Evolutionary conservation across 2,329 filamentous ascomycete species (phyloP), one percentile per base, ranked within the genome.

Genomic region (Onygenales sp.): DNA sequence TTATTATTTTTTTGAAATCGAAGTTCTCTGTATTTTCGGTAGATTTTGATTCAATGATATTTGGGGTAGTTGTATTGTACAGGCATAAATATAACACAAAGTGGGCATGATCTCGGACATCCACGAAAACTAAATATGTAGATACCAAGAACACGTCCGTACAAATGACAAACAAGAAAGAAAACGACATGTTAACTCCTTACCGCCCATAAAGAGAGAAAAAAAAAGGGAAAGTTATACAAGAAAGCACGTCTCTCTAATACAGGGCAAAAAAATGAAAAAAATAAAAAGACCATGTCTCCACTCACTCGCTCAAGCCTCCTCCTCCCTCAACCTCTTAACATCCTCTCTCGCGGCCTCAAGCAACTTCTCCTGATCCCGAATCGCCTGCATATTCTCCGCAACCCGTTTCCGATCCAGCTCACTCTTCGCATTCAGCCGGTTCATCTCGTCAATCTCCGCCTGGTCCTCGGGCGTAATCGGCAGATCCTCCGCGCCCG

Each of bases 401-500:
- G 62, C 62, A 47, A 74, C 67, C 21, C 68, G 64, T 56, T 63
- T 55, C 34, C 69, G 63, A 61, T 76, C 73, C 51, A 64, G 58
- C n/a, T 68, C 65, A 42, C 69, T 64, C 58, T 67, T 63, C 44
- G 61, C 60, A 17, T 61, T 59, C 59, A 71, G 63, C 54, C 65
- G 61, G 31, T 67, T 64, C 49, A 70, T 59, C 54, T 68, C 63
- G 54, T 67, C 59, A 53, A 69, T 52, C 52, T 73, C 64, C 11
- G 61, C 61, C 54, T 63, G 53, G 57, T 76, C 72, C 51, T 66
- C 64, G 10, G 63, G 51, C 9, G 61, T 63, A 17, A 67, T 56
- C 14, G 62, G 51, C 8, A 74, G 62, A 21, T 69, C 65, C 97
- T 67, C 58, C 13, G 70, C 72, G 3, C 66, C 67, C 6, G 74